Percentiles rank a stretch among this genome's conserved stretches.
These are phyloP conservation scores for Arctostaphylos glauca DNA, from an alignment of 148 eudicot species.

Conservation along the genomic window DNA sequence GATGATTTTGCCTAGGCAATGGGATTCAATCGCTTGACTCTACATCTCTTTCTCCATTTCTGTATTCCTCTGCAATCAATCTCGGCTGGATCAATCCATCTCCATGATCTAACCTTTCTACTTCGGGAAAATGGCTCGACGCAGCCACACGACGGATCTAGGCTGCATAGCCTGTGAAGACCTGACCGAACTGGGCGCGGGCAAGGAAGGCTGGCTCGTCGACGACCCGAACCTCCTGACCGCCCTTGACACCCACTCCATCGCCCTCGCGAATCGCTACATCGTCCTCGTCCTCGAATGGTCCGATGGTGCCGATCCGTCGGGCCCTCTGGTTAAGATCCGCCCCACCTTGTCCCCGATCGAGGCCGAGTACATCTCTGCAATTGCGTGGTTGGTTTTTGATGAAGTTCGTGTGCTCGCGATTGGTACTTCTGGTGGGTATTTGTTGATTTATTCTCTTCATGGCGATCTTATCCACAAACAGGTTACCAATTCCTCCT, in stretches of 20 bases:
- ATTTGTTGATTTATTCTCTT: conserved; percentile 63
- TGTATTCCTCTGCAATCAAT: background rate
- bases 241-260: conserved; percentile 70
- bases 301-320: conserved; percentile 33
- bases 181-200: conserved; percentile 71
- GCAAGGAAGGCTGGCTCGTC: conserved; percentile 76
- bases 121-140: conserved; percentile 42
- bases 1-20: background rate
- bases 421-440: conserved; percentile 81
- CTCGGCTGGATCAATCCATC: background rate
- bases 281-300: conserved; percentile 55
- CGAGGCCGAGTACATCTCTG: conserved; percentile 67
- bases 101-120: background rate
- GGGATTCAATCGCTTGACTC: background rate
- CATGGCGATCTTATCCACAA: conserved; percentile 74
- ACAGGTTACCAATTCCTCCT: conserved; percentile 44
- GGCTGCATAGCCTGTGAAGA: conserved; percentile 65
- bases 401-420: conserved; percentile 74
- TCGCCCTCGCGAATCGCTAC: conserved; percentile 70
- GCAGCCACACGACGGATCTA: conserved; percentile 55
- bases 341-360: conserved; percentile 73
- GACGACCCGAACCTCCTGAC: conserved; percentile 51
- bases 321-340: conserved; percentile 53
- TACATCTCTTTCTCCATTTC: too few relatives aligned
- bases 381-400: conserved; percentile 87